A percentile compares a stretch with the other conserved stretches of the same genome.
These are phyloP conservation scores for Termitomyces sp. DNA, from an alignment of 768 basidiomycete species.

Conservation along the genomic window DNA sequence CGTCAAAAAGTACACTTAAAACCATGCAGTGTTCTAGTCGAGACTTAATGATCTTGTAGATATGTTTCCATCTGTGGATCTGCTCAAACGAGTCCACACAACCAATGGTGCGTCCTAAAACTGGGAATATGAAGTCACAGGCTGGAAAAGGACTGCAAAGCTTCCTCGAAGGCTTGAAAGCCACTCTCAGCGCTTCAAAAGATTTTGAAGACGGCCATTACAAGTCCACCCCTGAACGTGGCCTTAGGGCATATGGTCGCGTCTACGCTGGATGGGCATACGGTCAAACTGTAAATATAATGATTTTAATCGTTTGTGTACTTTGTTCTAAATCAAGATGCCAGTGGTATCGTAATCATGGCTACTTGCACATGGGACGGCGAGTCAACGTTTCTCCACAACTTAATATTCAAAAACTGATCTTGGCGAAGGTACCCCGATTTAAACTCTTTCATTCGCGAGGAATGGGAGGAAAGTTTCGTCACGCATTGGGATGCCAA, in stretches of 20 bases:
- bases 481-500: slow-evolving; percentile 49
- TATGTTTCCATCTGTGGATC: slow-evolving; percentile 48
- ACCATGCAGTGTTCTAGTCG: not conserved
- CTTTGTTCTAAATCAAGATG: not conserved
- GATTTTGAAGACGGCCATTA: slow-evolving; percentile 54
- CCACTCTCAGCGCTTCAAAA: slow-evolving; percentile 45
- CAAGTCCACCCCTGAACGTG: slow-evolving; percentile 36
- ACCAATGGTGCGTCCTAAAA: slow-evolving; percentile 34
- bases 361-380: slow-evolving; percentile 35
- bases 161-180: slow-evolving; percentile 55
- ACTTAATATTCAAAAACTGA: not conserved
- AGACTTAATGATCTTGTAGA: slow-evolving; percentile 22
- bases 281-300: slow-evolving; percentile 40
- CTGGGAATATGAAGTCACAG: not conserved
- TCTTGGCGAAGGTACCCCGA: slow-evolving; percentile 33
- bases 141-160: slow-evolving; percentile 18
- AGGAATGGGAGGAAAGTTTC: slow-evolving; percentile 43
- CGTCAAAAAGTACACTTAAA: slow-evolving; percentile 33
- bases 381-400: slow-evolving; percentile 13
- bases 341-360: slow-evolving; percentile 51
- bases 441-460: slow-evolving; percentile 43
- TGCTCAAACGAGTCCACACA: slow-evolving; percentile 50
- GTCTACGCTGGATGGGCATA: slow-evolving; percentile 57
- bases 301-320: not conserved
- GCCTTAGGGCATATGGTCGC: slow-evolving; percentile 50